Conservation (phyloP, 2,329 filamentous ascomycete species). For the Ascochyta fabae region DNA sequence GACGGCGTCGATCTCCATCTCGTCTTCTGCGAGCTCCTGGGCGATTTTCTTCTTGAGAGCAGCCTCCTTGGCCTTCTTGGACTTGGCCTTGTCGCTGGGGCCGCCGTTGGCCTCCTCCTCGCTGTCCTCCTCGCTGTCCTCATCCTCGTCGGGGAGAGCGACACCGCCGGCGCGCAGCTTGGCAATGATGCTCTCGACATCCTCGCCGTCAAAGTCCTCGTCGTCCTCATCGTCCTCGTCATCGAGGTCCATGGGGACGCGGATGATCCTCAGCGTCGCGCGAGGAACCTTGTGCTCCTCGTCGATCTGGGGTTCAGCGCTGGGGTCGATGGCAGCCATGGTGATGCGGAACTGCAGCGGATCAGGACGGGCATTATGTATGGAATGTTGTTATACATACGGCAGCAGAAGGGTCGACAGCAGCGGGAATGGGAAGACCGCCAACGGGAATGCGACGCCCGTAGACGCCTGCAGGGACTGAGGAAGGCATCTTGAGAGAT, state of each 20-base stretch:
- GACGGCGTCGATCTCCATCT: constrained; percentile 72
- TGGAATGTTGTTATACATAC: constrained; percentile 61
- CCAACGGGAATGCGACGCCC: constrained; percentile 89
- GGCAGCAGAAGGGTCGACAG: constrained; percentile 77
- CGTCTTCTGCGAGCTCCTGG: constrained; percentile 70
- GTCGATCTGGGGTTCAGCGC: constrained; percentile 63
- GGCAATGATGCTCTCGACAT: constrained; percentile 51
- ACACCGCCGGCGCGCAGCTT: constrained; percentile 42
- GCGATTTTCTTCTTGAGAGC: constrained; percentile 80
- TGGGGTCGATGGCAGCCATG: constrained; percentile 97
- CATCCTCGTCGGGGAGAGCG: constrained; percentile 44
- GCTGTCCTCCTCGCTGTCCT: constrained; percentile 59
- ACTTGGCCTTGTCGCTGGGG: constrained; percentile 88
- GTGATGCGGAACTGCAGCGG: constrained; percentile 84
- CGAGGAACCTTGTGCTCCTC: constrained; percentile 63
- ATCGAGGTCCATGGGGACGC: constrained; percentile 68
- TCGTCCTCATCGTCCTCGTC: constrained; percentile 62
- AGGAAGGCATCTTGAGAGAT: constrained; percentile 42
- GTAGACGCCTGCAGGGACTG: constrained; percentile 77
- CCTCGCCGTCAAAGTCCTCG: constrained; percentile 54
- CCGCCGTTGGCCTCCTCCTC: constrained; percentile 84
- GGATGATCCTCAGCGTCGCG: constrained; percentile 90
- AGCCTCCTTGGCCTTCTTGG: constrained; percentile 82
- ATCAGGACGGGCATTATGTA: constrained; percentile 21
- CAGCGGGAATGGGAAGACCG: constrained; percentile 80